Percentiles rank a stretch among this genome's conserved stretches.
Evolutionary conservation across 768 basidiomycete genomes (phyloP).

Genomic region (Neoboletus magnificus): DNA sequence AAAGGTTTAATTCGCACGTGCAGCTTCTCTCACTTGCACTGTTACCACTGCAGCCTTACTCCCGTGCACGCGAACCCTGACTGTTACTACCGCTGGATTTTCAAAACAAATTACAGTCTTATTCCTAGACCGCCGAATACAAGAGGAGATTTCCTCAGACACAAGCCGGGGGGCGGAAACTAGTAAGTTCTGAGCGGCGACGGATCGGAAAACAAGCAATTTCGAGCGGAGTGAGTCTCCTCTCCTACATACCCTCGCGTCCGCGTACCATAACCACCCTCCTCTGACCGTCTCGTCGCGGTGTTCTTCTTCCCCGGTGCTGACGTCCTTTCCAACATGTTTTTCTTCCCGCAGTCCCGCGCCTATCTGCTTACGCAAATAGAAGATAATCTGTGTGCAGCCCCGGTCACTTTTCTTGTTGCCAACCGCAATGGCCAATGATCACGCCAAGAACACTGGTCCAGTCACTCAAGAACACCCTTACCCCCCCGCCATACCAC

Average conservation of each 20-base stretch:
- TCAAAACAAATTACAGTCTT: slow-evolving; percentile 6
- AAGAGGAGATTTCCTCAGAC: slow-evolving; percentile 4
- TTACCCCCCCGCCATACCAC: slow-evolving; percentile 27
- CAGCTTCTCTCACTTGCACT: slow-evolving; percentile 24
- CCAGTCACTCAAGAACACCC: slow-evolving; percentile 35
- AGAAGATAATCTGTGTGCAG: slow-evolving; percentile 20
- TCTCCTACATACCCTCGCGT: background rate
- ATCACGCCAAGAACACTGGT: slow-evolving; percentile 34
- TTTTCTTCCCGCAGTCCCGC: slow-evolving; percentile 16
- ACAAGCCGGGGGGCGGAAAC: slow-evolving; percentile 15
- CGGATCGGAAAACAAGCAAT: slow-evolving; percentile 36
- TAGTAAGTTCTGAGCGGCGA: slow-evolving; percentile 35
- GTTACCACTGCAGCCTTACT: slow-evolving; percentile 25
- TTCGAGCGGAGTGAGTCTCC: slow-evolving; percentile 36
- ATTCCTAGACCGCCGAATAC: slow-evolving; percentile 7
- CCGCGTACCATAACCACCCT: background rate
- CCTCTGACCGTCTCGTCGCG: slow-evolving; percentile 3
- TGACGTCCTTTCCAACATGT: slow-evolving; percentile 21
- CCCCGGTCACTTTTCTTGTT: slow-evolving; percentile 29
- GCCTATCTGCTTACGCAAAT: slow-evolving; percentile 33
- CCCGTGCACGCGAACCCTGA: slow-evolving; percentile 4
- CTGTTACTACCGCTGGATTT: slow-evolving; percentile 7
- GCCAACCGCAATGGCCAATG: slow-evolving; percentile 28
- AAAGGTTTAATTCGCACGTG: slow-evolving; percentile 35
- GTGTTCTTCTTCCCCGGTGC: background rate